Evolutionary conservation across 192 early-diverging fungal species (phyloP).

Genomic region (Lobulomyces angularis): DNA sequence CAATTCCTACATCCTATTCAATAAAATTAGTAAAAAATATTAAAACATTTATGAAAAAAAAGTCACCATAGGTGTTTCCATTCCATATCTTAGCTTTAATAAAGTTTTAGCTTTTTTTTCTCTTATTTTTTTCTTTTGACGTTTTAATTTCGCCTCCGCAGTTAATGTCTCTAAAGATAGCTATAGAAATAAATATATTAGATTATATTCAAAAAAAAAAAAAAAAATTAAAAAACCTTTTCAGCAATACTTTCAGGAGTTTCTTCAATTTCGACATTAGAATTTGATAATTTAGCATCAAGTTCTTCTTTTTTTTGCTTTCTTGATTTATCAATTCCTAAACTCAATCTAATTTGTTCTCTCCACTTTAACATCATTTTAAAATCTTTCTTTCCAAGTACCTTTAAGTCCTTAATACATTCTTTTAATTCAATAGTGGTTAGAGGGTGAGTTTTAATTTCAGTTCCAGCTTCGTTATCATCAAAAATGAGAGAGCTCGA

Average conservation of each 20-base stretch:
- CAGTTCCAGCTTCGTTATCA: constrained; percentile 48
- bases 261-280: constrained; percentile 13
- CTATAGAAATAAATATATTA: too few relatives aligned
- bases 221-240: too few relatives aligned
- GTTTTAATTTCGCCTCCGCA: constrained; percentile 16
- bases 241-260: constrained; percentile 37
- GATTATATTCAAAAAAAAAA: too few relatives aligned
- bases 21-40: too few relatives aligned
- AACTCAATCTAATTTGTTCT: constrained; percentile 48
- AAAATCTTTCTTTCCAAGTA: constrained; percentile 90
- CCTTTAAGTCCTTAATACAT: constrained; percentile 75
- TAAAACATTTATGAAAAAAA: too few relatives aligned
- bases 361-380: constrained; percentile 84
- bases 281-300: constrained; percentile 12
- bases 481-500: constrained; percentile 67
- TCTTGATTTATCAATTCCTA: constrained; percentile 22
- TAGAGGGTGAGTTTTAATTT: constrained; percentile 37
- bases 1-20: constrained; percentile 17
- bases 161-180: too few relatives aligned
- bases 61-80: constrained; percentile 40
- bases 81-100: constrained; percentile 34
- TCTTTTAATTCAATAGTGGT: constrained; percentile 73
- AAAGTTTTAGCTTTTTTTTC: constrained; percentile 38
- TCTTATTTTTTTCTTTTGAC: constrained; percentile 23
- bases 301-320: constrained; percentile 29